phyloP scores from a whole-genome alignment of 257 asterid genomes.

The Solanum dulcamara region DNA sequence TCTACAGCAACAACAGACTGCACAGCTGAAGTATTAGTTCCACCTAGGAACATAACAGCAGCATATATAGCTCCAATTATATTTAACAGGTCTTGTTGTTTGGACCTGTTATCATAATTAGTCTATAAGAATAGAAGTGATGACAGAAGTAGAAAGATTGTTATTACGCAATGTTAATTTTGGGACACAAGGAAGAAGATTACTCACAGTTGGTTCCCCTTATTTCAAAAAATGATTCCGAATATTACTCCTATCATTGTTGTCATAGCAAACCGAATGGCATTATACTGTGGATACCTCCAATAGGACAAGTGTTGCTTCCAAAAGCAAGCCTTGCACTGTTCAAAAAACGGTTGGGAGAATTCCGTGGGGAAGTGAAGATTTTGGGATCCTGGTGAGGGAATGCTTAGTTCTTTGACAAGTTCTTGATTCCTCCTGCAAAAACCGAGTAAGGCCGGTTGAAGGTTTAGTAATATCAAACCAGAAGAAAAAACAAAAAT shows the following conservation, averaged over 20 bases:
- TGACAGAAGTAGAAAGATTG: not conserved
- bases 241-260: slow-evolving; percentile 47
- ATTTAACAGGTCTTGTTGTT: slow-evolving; percentile 56
- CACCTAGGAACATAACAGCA: slow-evolving; percentile 79
- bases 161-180: not conserved
- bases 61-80: slow-evolving; percentile 72
- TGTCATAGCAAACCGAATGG: slow-evolving; percentile 59
- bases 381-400: slow-evolving; percentile 51
- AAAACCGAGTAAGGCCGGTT: not conserved
- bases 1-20: slow-evolving; percentile 74
- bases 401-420: slow-evolving; percentile 48
- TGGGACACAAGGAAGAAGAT: not conserved
- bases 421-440: slow-evolving; percentile 69
- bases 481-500: not conserved
- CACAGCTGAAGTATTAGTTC: slow-evolving; percentile 61
- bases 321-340: slow-evolving; percentile 84
- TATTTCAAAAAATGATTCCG: slow-evolving; percentile 67
- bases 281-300: slow-evolving; percentile 64
- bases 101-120: slow-evolving; percentile 31
- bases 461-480: not conserved
- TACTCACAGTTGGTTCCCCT: slow-evolving; percentile 51
- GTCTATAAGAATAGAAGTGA: not conserved
- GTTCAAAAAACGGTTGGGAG: slow-evolving; percentile 46
- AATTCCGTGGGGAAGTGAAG: slow-evolving; percentile 44
- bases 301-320: slow-evolving; percentile 62